These are phyloP conservation scores for Geranium brycei DNA, from an alignment of 345 rosid species.

Conservation along the genomic window DNA sequence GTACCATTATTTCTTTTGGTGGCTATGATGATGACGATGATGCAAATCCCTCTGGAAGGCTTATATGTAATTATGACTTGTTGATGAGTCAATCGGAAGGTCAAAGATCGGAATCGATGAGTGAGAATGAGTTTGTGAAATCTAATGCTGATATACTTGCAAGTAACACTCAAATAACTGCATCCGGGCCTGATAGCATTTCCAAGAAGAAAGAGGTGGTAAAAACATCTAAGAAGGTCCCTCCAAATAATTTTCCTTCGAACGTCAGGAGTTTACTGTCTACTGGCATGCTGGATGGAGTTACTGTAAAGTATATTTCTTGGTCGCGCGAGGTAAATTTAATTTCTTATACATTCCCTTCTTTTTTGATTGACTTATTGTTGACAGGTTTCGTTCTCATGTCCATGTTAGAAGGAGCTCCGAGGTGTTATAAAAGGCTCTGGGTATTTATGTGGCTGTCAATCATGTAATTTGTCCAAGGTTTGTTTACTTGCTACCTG, in stretches of 20 bases:
- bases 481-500: slow-evolving; percentile 5
- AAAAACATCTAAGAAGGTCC: slow-evolving; percentile 21
- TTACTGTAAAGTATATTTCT: slow-evolving; percentile 39
- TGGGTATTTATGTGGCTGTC: slow-evolving; percentile 48
- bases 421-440: slow-evolving; percentile 37
- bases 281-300: slow-evolving; percentile 54
- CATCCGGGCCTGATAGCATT: slow-evolving; percentile 13
- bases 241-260: slow-evolving; percentile 38
- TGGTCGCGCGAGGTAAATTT: slow-evolving; percentile 45
- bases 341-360: background rate
- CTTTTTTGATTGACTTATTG: slow-evolving; percentile 3
- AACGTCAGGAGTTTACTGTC: slow-evolving; percentile 49
- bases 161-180: slow-evolving; percentile 7
- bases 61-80: slow-evolving; percentile 32
- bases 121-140: slow-evolving; percentile 18
- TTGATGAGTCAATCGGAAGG: slow-evolving; percentile 31
- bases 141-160: slow-evolving; percentile 15
- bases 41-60: slow-evolving; percentile 26
- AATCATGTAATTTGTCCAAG: slow-evolving; percentile 39
- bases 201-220: slow-evolving; percentile 26
- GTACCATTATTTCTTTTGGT: slow-evolving; percentile 59
- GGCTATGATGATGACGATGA: slow-evolving; percentile 36
- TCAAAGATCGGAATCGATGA: background rate
- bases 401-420: slow-evolving; percentile 36
- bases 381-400: slow-evolving; percentile 12